Evolutionary conservation across 2,329 filamentous ascomycete species (phyloP), one percentile per base, ranked within the genome.

Genomic region (Apiospora hydei): DNA sequence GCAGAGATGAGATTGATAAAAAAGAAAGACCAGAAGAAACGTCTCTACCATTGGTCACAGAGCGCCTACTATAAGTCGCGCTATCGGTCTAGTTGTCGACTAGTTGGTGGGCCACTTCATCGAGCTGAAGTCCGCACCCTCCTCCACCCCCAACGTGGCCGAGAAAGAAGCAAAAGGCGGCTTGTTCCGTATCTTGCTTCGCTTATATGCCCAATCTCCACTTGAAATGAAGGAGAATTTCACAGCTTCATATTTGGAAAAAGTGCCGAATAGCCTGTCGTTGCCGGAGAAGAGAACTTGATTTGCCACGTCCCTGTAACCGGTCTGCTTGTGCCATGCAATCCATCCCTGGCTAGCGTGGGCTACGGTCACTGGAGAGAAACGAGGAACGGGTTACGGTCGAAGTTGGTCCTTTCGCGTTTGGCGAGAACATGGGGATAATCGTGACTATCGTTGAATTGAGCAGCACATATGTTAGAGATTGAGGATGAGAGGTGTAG

Each of bases 151-250:
- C 2, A 61, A 38, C 26, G 53, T n/a, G 53, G 16, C 53, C 53
- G 57, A 13, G 10, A 41, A 64, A 41, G 57, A 64, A 64, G 57
- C 34, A 64, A 64, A 64, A 41, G 34, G 10, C n/a, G 49, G 49
- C 49, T 41, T 64, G 57, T 51, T 51, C 49, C n/a, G 49, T 26
- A 51, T 51, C n/a, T 11, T 51, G 49, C 49, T 21, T 64, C 57
- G 34, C 30, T 64, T 64, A 41, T 41, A 41, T 16, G 18, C 26
- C 30, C 18, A 61, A 61, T 38, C 30, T 38, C 53, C 53, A 61
- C 53, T 49, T 49, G 46, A n/a, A 0, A 49, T 43, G 41, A 49
- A 49, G 46, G 21, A 4, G 21, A 4, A 38, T 21, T 21, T 38
- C 6, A 61, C 18, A 30, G 30, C 7, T 38, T 61, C 30, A 41